Evolutionary conservation across 129 eudicot species (phyloP).

Genomic region (Tagetes patula): DNA sequence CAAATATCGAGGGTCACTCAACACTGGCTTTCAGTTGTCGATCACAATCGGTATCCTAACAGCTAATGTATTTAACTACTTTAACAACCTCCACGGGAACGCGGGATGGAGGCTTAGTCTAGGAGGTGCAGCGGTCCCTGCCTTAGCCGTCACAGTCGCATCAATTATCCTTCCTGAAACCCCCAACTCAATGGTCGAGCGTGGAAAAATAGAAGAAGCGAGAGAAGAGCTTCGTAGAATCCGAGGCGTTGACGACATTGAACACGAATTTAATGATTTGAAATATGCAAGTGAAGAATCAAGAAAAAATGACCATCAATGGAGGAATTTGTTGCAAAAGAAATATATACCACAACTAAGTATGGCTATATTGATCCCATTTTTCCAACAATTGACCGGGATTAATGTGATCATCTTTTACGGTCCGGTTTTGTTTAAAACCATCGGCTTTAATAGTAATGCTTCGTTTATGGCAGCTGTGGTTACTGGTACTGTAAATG

Average conservation of each 20-base stretch:
- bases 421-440: conserved; percentile 83
- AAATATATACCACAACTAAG: conserved; percentile 80
- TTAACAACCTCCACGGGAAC: conserved; percentile 57
- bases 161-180: conserved; percentile 74
- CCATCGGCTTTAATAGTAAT: conserved; percentile 71
- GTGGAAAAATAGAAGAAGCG: conserved; percentile 60
- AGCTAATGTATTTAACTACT: conserved; percentile 76
- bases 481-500: conserved; percentile 70
- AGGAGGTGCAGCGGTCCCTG: conserved; percentile 91
- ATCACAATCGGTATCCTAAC: conserved; percentile 79
- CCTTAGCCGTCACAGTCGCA: conserved; percentile 60
- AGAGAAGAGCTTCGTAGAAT: conserved; percentile 43
- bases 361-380: conserved; percentile 80
- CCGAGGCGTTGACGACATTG: conserved; percentile 59
- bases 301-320: conserved; percentile 55
- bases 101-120: conserved; percentile 90
- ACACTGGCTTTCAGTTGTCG: conserved; percentile 70
- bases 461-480: conserved; percentile 86
- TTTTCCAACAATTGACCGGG: conserved; percentile 84
- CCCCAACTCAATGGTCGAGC: conserved; percentile 83
- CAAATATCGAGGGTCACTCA: conserved; percentile 84
- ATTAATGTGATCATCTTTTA: conserved; percentile 88
- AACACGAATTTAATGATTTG: conserved; percentile 66
- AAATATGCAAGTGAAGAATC: conserved; percentile 70
- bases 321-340: conserved; percentile 61